Evolutionary conservation across 345 rosid genomes (phyloP), one percentile per base, ranked within the genome.

Genomic region (Acer yangbiense): DNA sequence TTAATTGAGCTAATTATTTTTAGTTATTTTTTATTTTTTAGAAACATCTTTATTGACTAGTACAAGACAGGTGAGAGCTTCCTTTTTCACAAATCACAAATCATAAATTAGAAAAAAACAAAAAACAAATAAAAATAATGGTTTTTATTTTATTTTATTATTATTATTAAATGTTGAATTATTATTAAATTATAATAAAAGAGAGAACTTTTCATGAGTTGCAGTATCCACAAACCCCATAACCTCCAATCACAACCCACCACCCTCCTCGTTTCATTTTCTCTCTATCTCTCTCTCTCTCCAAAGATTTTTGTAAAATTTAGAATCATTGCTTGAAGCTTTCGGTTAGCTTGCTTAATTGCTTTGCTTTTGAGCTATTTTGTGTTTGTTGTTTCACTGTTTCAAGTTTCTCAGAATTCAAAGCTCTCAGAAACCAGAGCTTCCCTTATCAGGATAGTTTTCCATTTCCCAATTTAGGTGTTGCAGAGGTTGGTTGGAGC

Each of bases 181-280:
- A 32, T 32, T 32, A 32, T 0, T 35, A 35, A 35, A 82, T 79
- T 73, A 80, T 62, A 68, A 80, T 78, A 75, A 73, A 86, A 50
- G 82, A 29, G 72, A 75, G 65, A 75, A 75, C 77, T 78, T 82
- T 83, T 70, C 75, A 55, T 65, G 62, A 81, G 75, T 80, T 83
- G 85, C 87, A 86, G 89, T 46, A 82, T 88, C 85, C 76, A 79
- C 73, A 73, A 74, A 35, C 75, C 74, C 83, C 86, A 75, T 77
- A 67, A 32, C 77, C 84, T 79, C 89, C 91, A 87, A 88, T 88
- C 87, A 84, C 77, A 84, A 65, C 61, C 52, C 77, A 78, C 84
- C 89, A 84, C 87, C 81, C 46, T 43, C 66, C 46, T 43, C 10
- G 4, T 46, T 44, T 25, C 12, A 43, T 25, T 35, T 58, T 32